Percentiles rank a stretch among this genome's conserved stretches.
Evolutionary conservation across 768 basidiomycete species (phyloP).

Genomic region (Naematelia aurantialba): DNA sequence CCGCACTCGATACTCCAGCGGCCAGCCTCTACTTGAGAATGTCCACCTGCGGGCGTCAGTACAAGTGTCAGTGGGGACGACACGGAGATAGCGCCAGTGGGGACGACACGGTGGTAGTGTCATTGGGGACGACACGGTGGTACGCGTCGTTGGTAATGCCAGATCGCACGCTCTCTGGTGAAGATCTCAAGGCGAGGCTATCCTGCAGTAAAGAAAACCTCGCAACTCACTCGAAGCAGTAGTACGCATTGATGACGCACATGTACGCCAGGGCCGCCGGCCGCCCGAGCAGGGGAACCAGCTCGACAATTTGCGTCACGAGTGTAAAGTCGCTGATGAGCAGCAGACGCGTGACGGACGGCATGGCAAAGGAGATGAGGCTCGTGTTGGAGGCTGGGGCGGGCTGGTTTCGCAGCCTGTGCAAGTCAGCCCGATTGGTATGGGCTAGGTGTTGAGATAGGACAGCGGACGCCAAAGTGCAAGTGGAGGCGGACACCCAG

Average conservation of each 20-base stretch:
- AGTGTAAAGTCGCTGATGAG: slow-evolving; percentile 46
- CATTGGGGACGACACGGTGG: too few species aligned
- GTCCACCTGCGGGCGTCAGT: slow-evolving; percentile 27
- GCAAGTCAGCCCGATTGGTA: slow-evolving; percentile 15
- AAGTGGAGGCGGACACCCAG: too few species aligned
- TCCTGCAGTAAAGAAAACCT: not conserved
- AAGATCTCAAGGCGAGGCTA: not conserved
- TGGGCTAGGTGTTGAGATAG: too few species aligned
- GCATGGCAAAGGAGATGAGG: slow-evolving; percentile 17
- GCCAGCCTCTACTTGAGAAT: slow-evolving; percentile 29
- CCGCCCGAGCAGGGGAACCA: slow-evolving; percentile 36
- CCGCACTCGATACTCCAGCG: slow-evolving; percentile 21
- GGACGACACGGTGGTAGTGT: too few species aligned
- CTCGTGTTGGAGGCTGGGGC: not conserved
- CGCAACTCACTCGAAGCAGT: slow-evolving; percentile 46
- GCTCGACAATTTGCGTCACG: slow-evolving; percentile 37
- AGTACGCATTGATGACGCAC: slow-evolving; percentile 45
- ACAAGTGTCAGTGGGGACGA: slow-evolving; percentile 9
- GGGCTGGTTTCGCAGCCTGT: slow-evolving; percentile 12
- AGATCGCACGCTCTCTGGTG: too few species aligned
- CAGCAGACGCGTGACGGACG: slow-evolving; percentile 29
- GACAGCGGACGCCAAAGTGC: too few species aligned
- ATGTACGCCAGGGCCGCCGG: slow-evolving; percentile 37
- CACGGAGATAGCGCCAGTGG: too few species aligned
- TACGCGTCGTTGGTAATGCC: too few species aligned